Evolutionary conservation across 1,284 basidiomycete genomes (phyloP).

Genomic region (Phylloporus sp.): DNA sequence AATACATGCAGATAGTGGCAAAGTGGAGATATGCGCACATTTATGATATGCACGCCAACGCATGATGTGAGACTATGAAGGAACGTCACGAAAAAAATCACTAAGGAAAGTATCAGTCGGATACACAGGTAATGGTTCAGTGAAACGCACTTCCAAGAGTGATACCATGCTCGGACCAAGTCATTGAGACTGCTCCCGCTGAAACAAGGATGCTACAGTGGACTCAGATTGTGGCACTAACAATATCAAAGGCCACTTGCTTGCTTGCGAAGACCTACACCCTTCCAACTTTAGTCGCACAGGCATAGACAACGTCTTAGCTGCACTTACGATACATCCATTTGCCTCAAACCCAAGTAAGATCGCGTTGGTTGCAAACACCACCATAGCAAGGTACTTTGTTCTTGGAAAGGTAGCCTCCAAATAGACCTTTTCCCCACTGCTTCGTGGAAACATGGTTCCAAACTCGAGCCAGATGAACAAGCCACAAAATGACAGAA

Average conservation of each 20-base stretch:
- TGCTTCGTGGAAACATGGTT: conserved; percentile 55
- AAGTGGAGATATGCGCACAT: conserved; percentile 43
- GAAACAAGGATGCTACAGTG: conserved; percentile 49
- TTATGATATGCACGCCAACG: conserved; percentile 52
- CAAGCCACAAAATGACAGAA: conserved; percentile 54
- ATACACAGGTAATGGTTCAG: not conserved
- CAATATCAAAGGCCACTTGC: conserved; percentile 24
- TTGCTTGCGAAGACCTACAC: conserved; percentile 44
- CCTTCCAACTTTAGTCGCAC: not conserved
- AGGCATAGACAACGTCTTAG: too few relatives aligned
- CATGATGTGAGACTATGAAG: conserved; percentile 52
- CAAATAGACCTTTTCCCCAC: conserved; percentile 61
- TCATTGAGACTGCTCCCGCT: conserved; percentile 43
- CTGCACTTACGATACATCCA: conserved; percentile 54
- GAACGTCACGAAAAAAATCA: conserved; percentile 47
- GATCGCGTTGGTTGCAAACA: conserved; percentile 54
- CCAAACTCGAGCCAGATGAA: conserved; percentile 63
- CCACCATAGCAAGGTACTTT: conserved; percentile 48
- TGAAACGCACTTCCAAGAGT: conserved; percentile 51
- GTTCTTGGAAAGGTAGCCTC: conserved; percentile 53
- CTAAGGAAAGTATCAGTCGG: conserved; percentile 24
- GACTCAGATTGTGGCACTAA: not conserved
- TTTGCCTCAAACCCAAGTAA: conserved; percentile 57
- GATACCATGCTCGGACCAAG: conserved; percentile 60
- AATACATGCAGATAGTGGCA: not conserved